Base-by-base conservation (phyloP, 768 basidiomycete species). In the Lactarius trivialis region DNA sequence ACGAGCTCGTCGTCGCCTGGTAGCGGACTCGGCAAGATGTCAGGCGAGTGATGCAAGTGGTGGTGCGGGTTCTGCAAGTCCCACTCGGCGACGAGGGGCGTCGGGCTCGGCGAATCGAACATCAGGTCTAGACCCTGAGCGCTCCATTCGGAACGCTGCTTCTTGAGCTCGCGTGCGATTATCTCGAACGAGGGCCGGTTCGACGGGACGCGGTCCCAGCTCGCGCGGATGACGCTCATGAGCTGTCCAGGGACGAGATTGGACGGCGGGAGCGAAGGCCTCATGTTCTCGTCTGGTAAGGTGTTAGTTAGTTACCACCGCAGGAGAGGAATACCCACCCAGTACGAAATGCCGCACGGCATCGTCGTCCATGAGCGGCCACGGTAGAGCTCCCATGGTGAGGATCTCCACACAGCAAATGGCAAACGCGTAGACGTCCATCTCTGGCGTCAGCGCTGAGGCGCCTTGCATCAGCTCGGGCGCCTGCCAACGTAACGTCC, bases 341-440 rank as follows among this genome's bases (percentile, higher is more conserved):
- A 82, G 66, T 15, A 88, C 82, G 30, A 81, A 76, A 58, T 76
- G 74, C 32, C 76, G 75, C 30, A 88, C 81, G 1, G 76, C 72
- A 7, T 77, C 76, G 57, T 86, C 83, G 54, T 82, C 78, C 62
- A 77, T 70, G 14, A 74, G 68, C 4, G 75, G 72, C 83, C 85
- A 87, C 1, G 86, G 85, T 55, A 85, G 71, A 58, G 80, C 78
- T 5, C 85, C 86, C 74, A 83, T 81, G 0, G 80, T 78, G 30
- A 87, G 72, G 56, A 88, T 81, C 70, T 88, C 86, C 7, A 84
- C 73, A 60, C 85, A 88, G 48, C 78, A 77, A 58, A 90, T 83
- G 0, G 83, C 82, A 68, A 81, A 91, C 1, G 87, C 81, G 57
- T 88, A 91, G 5, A 89, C 81, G 68, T 90, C 88, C 54, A 79